phyloP scores from a whole-genome alignment of 345 rosid genomes.

The Brassica rapa region DNA sequence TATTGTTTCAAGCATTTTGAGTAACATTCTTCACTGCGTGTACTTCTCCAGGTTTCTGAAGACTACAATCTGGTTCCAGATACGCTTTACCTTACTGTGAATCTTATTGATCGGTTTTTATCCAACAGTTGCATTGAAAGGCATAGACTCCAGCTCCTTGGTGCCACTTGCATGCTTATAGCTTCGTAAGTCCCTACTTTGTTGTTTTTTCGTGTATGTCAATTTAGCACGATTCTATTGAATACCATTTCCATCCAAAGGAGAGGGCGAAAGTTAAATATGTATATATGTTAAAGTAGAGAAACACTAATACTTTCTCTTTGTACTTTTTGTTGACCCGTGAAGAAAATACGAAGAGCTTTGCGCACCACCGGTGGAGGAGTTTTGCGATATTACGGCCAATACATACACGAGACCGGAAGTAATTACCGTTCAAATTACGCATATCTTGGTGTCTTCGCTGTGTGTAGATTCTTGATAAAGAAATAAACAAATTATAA shows the following conservation, averaged over 20 bases:
- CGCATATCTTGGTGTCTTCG: constrained; percentile 1
- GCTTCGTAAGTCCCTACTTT: constrained; percentile 75
- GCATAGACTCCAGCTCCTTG: constrained; percentile 90
- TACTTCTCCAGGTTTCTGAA: constrained; percentile 73
- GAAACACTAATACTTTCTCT: constrained; percentile 24
- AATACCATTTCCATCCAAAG: constrained; percentile 15
- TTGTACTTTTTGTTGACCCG: constrained; percentile 33
- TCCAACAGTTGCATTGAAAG: constrained; percentile 66
- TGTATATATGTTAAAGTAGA: constrained; percentile 14
- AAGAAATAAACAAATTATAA: constrained; percentile 10
- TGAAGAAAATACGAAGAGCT: constrained; percentile 92
- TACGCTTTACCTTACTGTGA: constrained; percentile 88
- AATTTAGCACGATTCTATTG: neutral
- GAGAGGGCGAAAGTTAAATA: neutral
- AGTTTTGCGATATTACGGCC: constrained; percentile 91
- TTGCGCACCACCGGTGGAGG: constrained; percentile 84
- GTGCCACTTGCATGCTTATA: constrained; percentile 94
- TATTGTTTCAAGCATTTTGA: constrained; percentile 11
- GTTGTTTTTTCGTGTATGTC: neutral
- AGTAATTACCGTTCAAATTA: constrained; percentile 45
- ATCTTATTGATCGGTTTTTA: constrained; percentile 85
- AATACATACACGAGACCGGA: constrained; percentile 78
- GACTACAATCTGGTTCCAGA: constrained; percentile 89
- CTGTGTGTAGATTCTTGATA: constrained; percentile 30
- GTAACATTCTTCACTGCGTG: constrained; percentile 18